Base-by-base conservation (phyloP, 352 stramenopile genomes). In the Phytophthora meadii region DNA sequence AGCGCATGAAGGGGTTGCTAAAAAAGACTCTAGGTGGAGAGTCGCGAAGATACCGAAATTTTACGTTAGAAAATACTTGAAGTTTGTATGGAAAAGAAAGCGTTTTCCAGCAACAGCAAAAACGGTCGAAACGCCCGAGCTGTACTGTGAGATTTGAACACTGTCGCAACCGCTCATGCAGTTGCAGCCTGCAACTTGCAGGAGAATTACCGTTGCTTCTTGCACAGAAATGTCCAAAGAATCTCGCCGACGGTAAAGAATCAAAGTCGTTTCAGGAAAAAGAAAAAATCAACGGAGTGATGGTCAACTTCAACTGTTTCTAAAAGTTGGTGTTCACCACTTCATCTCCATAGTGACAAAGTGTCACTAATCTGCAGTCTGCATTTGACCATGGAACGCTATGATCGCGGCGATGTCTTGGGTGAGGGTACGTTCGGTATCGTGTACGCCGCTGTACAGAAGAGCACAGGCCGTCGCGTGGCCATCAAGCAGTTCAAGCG, bases 401-500 rank as follows among this genome's bases (percentile, higher is more conserved):
- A 95, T 67, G 83, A 91, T 28, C 76, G 81, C 36, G 82, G 87
- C 48, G 73, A 81, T 10, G 74, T 93, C 45, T 74, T 96, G 42
- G 88, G 88, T 56, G 87, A 96, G 74, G 88, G 88, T 80, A 95
- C 88, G 57, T 96, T 94, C 79, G 88, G 88, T 87, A 85, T 94
- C 68, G 88, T 96, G 59, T 87, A 92, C 68, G 74, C 84, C 2
- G 87, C 86, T 24, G 75, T 88, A 39, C 86, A 96, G 65, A 92
- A 90, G 62, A 82, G 76, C 68, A 89, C 86, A 22, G 79, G 81
- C 2, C 70, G 84, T 28, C 68, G 66, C 24, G 88, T 96, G 30
- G 88, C 88, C 36, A 94, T 96, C 60, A 96, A 96, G 68, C 80
- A 94, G 72, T 96, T 96, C 69, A 96, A 96, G 70, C 84, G 87